Base-by-base conservation (phyloP, 129 eudicot species). In the Helianthus tuberosus region DNA sequence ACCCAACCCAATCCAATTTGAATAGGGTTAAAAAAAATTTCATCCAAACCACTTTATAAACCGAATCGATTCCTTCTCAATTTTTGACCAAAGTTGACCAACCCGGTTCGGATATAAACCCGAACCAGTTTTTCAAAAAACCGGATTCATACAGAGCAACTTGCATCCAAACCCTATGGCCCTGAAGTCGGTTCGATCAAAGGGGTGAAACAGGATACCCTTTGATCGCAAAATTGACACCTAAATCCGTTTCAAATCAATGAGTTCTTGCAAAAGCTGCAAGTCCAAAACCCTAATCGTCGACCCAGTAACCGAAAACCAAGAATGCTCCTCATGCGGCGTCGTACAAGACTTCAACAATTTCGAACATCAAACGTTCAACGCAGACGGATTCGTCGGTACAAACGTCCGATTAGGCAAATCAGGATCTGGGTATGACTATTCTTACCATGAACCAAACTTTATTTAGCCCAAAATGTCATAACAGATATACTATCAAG, bases 331-430 rank as follows among this genome's bases (percentile, higher is more conserved):
- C 11, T 65, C 66, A 3, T 92, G 97, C 52, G 91, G 89, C 2
- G 78, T 74, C 12, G 87, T 87, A 10, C 93, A 83, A 63, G 84
- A 81, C 10, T 89, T 46, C 64, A 82, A 81, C 68, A 81, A 84
- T 64, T 89, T 48, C 32, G 83, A 89, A 41, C 82, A 86, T 23
- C 84, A 81, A 14, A 51, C 80, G 39, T 88, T 87, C 64, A 92
- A 89, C 27, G 43, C 82, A 11, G 72, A 46, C 36, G 96, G 96
- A 64, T 83, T 81, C 1, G 60, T 84, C 17, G 74, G 74, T 0
- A 69, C 74, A 11, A 32, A 52, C 20, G 63, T 69, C 63, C 74
- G 74, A 51, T 51, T 69, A 32, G 74, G 74, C 49, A 27, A 48
- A 32, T 51, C 74, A 7, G 74, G 72, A 27, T 64, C 73, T 6